These are phyloP conservation scores for Solanum medicagineum DNA, from an alignment of 257 asterid genomes.

Conservation along the genomic window DNA sequence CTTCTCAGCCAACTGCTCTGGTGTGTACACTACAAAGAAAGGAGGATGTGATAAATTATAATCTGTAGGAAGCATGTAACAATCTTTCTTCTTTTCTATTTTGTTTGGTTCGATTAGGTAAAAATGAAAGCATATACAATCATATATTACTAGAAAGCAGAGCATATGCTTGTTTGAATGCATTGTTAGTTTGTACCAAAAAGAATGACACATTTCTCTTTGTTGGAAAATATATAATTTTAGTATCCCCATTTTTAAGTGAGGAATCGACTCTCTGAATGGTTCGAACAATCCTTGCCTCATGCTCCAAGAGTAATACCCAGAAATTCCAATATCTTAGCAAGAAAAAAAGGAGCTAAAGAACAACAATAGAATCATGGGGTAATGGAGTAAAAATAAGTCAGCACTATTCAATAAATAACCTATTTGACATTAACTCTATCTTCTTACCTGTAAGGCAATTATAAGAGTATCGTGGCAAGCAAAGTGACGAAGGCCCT, in stretches of 20 bases:
- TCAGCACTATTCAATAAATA: background rate
- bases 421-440: background rate
- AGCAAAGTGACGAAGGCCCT: background rate
- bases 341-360: background rate
- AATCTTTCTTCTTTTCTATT: background rate
- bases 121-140: background rate
- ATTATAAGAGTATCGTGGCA: background rate
- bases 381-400: background rate
- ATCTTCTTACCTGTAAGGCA: background rate
- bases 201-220: background rate
- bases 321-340: background rate
- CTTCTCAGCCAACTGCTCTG: constrained; percentile 92
- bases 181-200: background rate
- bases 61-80: background rate
- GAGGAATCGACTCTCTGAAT: background rate
- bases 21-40: constrained; percentile 60
- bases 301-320: background rate
- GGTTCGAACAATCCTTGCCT: background rate
- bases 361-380: background rate
- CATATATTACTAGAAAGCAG: background rate
- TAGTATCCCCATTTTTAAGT: background rate
- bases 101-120: background rate
- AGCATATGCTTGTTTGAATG: background rate
- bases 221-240: background rate
- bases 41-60: background rate